phyloP scores from a whole-genome alignment of 1,284 basidiomycete species.

The Porogramme epimiltina region DNA sequence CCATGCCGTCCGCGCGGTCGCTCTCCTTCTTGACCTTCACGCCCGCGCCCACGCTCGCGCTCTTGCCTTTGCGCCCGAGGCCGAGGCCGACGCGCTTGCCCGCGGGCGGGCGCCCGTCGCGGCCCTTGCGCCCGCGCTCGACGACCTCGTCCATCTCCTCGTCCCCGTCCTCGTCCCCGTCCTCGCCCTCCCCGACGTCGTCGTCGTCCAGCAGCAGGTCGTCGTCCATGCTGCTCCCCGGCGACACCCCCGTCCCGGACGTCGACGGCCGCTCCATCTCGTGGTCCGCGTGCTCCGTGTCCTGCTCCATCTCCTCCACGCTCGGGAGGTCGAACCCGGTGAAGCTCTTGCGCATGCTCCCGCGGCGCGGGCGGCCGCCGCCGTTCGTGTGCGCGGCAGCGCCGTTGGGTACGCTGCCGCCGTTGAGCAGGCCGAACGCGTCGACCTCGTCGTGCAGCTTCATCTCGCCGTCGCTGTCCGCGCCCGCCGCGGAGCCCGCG shows the following conservation, averaged over 20 bases:
- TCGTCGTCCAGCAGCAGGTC: conserved; percentile 9
- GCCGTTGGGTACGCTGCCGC: neutral
- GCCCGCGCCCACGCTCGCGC: conserved; percentile 18
- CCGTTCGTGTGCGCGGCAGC: conserved; percentile 1
- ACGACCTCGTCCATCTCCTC: conserved; percentile 23
- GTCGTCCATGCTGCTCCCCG: conserved; percentile 24
- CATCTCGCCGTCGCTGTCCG: conserved; percentile 27
- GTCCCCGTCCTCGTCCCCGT: conserved; percentile 22
- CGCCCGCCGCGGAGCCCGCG: conserved; percentile 5
- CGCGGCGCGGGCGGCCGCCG: conserved; percentile 14
- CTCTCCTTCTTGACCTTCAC: conserved; percentile 35
- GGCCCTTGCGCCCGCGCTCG: conserved; percentile 30
- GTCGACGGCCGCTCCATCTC: conserved; percentile 31
- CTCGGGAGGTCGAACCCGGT: conserved; percentile 30
- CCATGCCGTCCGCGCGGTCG: conserved; percentile 21
- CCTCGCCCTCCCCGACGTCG: conserved; percentile 23
- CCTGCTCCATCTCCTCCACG: conserved; percentile 35
- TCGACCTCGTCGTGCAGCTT: conserved; percentile 36
- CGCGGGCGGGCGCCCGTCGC: conserved; percentile 32
- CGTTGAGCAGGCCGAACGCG: conserved; percentile 22
- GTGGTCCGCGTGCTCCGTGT: conserved; percentile 27
- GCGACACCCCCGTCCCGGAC: conserved; percentile 21
- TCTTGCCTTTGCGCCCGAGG: conserved; percentile 24
- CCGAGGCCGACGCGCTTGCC: conserved; percentile 24
- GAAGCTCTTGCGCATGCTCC: conserved; percentile 27